phyloP scores from a whole-genome alignment of 495 filamentous ascomycete species.

The Cercophora newfieldiana region DNA sequence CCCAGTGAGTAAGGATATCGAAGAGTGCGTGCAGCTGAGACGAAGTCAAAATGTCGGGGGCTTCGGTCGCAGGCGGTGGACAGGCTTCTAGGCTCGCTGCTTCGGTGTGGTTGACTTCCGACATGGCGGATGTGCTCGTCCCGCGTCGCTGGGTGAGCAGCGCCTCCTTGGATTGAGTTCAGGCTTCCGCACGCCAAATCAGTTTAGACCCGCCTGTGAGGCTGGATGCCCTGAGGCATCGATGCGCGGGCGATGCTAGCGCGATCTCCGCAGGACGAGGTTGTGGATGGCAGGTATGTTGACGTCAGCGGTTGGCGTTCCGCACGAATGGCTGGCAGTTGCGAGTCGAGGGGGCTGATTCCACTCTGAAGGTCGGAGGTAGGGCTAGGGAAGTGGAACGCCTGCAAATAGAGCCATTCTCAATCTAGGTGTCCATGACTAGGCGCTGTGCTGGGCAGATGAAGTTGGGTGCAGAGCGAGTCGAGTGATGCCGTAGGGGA shows the following conservation, averaged over 20 bases:
- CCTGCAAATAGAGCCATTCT: not conserved
- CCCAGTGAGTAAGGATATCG: conserved; percentile 65
- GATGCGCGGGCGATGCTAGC: not conserved
- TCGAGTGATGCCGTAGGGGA: not conserved
- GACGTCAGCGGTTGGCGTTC: not conserved
- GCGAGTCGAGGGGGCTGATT: not conserved
- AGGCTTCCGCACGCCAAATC: not conserved
- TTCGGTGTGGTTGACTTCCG: not conserved
- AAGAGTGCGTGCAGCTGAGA: conserved; percentile 60
- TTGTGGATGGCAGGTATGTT: not conserved
- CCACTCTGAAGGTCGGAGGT: not conserved
- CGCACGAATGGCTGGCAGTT: not conserved
- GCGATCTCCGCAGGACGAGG: no score
- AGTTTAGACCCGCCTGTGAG: not conserved
- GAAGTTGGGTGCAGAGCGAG: not conserved
- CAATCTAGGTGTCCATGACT: not conserved
- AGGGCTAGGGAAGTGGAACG: not conserved
- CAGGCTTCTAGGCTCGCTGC: not conserved
- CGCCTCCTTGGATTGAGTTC: not conserved
- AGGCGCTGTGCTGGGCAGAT: not conserved
- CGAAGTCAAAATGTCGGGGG: conserved; percentile 38
- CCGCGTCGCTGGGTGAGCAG: not conserved
- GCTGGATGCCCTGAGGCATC: not conserved
- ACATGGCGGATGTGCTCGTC: not conserved
- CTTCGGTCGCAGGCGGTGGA: not conserved